Evolutionary conservation across 148 eudicot species (phyloP).

Genomic region (Spergularia bocconei): DNA sequence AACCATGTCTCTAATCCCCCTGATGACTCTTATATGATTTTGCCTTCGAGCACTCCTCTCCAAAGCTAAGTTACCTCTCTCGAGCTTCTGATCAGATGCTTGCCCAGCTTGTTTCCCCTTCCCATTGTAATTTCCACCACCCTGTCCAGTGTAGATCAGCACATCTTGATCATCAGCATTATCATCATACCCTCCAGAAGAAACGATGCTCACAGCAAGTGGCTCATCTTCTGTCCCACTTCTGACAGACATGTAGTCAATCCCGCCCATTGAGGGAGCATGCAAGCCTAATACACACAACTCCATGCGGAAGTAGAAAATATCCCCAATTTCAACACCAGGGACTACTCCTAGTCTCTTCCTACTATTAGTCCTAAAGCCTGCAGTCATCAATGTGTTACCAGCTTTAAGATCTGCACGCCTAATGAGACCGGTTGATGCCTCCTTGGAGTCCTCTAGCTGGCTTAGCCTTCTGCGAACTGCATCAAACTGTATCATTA

Average conservation of each 20-base stretch:
- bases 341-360: slow-evolving; percentile 79
- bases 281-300: slow-evolving; percentile 80
- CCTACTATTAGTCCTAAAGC: slow-evolving; percentile 57
- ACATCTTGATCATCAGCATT: slow-evolving; percentile 68
- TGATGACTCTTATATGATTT: slow-evolving; percentile 71
- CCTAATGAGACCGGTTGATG: slow-evolving; percentile 38
- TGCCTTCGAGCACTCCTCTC: slow-evolving; percentile 76
- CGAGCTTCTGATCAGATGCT: slow-evolving; percentile 83
- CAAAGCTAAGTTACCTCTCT: slow-evolving; percentile 84
- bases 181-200: slow-evolving; percentile 89
- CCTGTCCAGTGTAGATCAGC: slow-evolving; percentile 79
- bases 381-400: slow-evolving; percentile 57
- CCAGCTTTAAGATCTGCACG: slow-evolving; percentile 69
- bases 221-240: slow-evolving; percentile 61
- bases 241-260: slow-evolving; percentile 66
- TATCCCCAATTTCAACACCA: slow-evolving; percentile 86
- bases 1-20: slow-evolving; percentile 62
- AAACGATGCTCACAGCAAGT: slow-evolving; percentile 79
- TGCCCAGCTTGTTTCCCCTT: slow-evolving; percentile 48
- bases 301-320: slow-evolving; percentile 90
- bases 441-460: slow-evolving; percentile 62
- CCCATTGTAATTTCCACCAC: slow-evolving; percentile 68
- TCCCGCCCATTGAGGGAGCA: slow-evolving; percentile 93
- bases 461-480: slow-evolving; percentile 67
- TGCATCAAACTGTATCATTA: slow-evolving; percentile 55